Evolutionary conservation across 2,329 filamentous ascomycete genomes (phyloP), one percentile per base, ranked within the genome.

Genomic region (Lecanosticta acicola): DNA sequence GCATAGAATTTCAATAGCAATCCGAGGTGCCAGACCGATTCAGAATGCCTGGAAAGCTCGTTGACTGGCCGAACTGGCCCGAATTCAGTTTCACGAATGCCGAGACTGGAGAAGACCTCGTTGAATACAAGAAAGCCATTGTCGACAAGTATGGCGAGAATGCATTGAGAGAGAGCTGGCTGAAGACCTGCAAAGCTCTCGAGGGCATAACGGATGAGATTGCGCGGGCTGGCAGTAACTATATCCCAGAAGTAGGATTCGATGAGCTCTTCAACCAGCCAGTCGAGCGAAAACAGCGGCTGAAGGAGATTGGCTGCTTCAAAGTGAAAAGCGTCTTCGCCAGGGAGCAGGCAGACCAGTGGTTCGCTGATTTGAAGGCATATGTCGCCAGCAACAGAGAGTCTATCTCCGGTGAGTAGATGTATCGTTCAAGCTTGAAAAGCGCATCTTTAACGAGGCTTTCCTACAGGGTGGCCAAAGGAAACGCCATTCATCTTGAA

Each of bases 241-340:
- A 38, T 24, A 45, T 49, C 8, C 46, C 46, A 11, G 38, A 38
- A 19, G 33, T 49, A 10, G 33, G 32, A 18, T 49, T 19, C 21
- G 19, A 42, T 4, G 41, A 49, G 5, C 38, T 49, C 5, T 45
- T 42, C 4, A 41, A 9, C 3, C 19, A 45, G 5, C 45, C 46
- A 7, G 19, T 17, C 14, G 38, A 41, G 16, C 4, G 29, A 10
- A 45, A 42, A 34, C 38, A 37, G 19, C 32, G 17, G 33, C 21
- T 49, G n/a, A 49, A 45, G 26, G 46, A 45, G n/a, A 21, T 45
- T 24, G 46, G 46, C 4, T 49, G 41, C 21, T 49, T 49, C 38
- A 49, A 49, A 39, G 38, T 49, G 17, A 39, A 38, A 21, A 21
- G 35, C 14, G 46, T 45, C 10, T 18, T 49, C n/a, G 37, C 42